Base-by-base conservation (phyloP, 495 filamentous ascomycete genomes). In the Xylaria castorea region DNA sequence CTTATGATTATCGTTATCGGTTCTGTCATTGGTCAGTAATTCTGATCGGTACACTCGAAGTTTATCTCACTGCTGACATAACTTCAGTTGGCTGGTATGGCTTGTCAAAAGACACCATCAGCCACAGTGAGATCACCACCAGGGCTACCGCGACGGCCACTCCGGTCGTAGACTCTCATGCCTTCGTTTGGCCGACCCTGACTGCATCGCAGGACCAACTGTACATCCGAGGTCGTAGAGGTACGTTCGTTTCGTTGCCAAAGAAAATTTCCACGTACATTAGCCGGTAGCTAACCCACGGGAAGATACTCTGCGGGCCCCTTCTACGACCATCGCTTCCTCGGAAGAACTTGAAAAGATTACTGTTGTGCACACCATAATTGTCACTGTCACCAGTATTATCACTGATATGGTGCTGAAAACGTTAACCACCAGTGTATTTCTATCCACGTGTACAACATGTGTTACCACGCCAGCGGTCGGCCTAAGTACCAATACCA, bases 31-130 rank as follows among this genome's bases (percentile, higher is more conserved):
- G 60, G 69, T 71, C 0, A 51, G 69, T 57, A 8, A 3, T 20
- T 11, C 8, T 32, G 27, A 55, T 16, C 20, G 4, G 12, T 3
- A 11, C 8, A 25, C 14, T 30, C 2, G 3, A 53, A 5, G 8
- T 25, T 11, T 57, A 3, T 5, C 16, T 34, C 3, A n/a, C 16
- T 48, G 22, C 20, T 72, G 25, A 72, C 22, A 48, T 22, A 25
- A 2, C 1, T 46, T 7, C n/a, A 66, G 70, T 66, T 66, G 70
- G 70, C 22, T 72, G 70, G 70, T 57, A 60, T 46, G 60, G 40
- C 22, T 25, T 71, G 36, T 27, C 61, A 9, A 57, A 57, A 16
- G 62, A 72, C 5, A 72, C 61, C 6, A 27, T 57, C 46, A 5
- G 7, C 7, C 68, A 50, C 20, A 46, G 51, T 11, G 6, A n/a